These are phyloP conservation scores for Pythium plurisporium DNA, from an alignment of 352 stramenopile species.

Conservation along the genomic window DNA sequence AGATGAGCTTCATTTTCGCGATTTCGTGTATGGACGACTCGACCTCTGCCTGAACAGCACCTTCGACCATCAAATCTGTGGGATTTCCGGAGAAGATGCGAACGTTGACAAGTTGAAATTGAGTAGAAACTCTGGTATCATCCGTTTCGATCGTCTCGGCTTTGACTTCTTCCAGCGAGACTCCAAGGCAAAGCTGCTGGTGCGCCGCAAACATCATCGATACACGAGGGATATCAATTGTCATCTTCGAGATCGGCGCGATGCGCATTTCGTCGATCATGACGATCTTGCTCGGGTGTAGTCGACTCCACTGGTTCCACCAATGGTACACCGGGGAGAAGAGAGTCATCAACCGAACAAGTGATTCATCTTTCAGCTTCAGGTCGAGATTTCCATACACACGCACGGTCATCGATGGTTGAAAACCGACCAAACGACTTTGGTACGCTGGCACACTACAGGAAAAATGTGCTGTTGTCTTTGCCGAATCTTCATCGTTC, in stretches of 20 bases:
- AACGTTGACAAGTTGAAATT: conserved; percentile 12
- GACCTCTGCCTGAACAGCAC: neutral
- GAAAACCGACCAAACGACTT: conserved; percentile 71
- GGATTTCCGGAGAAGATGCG: conserved; percentile 4
- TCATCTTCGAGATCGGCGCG: conserved; percentile 62
- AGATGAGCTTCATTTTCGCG: neutral
- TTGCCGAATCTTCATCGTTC: conserved; percentile 1
- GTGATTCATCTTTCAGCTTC: conserved; percentile 66
- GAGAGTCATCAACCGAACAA: conserved; percentile 75
- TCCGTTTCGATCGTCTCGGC: conserved; percentile 3
- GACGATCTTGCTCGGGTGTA: conserved; percentile 56
- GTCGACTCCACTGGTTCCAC: conserved; percentile 81
- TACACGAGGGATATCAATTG: conserved; percentile 39
- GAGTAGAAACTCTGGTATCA: neutral
- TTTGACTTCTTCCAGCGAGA: conserved; percentile 34
- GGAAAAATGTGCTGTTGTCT: conserved; percentile 39
- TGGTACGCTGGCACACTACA: conserved; percentile 77
- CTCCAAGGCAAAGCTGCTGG: conserved; percentile 55
- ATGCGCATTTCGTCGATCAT: conserved; percentile 45
- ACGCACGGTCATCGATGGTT: conserved; percentile 47
- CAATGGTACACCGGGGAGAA: conserved; percentile 76
- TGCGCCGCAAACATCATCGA: conserved; percentile 55
- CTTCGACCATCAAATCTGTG: conserved; percentile 2
- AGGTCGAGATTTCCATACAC: conserved; percentile 50
- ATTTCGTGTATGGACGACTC: conserved; percentile 1